Conservation (phyloP, 2,329 filamentous ascomycete genomes). For the Penicillium frequentans region DNA sequence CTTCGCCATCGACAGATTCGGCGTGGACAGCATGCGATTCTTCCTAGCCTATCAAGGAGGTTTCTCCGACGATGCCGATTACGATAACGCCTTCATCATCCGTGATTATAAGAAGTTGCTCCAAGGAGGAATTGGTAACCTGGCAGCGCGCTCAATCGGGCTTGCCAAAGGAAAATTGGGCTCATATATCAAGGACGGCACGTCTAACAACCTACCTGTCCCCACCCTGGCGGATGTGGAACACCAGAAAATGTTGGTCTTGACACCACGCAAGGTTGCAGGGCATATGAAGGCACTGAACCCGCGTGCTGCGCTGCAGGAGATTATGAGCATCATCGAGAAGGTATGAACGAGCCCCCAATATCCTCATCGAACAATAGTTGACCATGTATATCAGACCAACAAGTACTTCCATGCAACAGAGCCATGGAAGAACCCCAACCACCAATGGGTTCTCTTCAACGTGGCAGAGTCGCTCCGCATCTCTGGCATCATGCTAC, state of each 20-base stretch:
- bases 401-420: conserved; percentile 66
- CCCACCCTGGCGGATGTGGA: conserved; percentile 29
- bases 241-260: conserved; percentile 44
- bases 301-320: conserved; percentile 64
- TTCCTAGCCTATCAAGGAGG: conserved; percentile 82
- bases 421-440: conserved; percentile 65
- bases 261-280: conserved; percentile 45
- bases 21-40: conserved; percentile 82
- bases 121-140: conserved; percentile 75
- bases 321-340: conserved; percentile 63
- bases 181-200: conserved; percentile 53
- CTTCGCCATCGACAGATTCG: conserved; percentile 85
- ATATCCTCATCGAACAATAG: conserved; percentile 5
- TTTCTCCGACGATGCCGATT: conserved; percentile 75
- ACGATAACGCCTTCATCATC: conserved; percentile 76
- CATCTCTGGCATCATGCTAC: conserved; percentile 77
- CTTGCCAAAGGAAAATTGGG: conserved; percentile 68
- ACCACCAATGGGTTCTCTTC: conserved; percentile 65
- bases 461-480: conserved; percentile 73
- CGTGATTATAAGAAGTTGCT: conserved; percentile 77
- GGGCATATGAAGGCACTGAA: conserved; percentile 64
- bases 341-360: conserved; percentile 47
- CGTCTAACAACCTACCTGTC: conserved; percentile 28
- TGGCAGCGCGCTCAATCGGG: conserved; percentile 69
- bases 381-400: conserved; percentile 46